Conservation (phyloP, 2,329 filamentous ascomycete species). For the Phyllosticta citrichinensis region DNA sequence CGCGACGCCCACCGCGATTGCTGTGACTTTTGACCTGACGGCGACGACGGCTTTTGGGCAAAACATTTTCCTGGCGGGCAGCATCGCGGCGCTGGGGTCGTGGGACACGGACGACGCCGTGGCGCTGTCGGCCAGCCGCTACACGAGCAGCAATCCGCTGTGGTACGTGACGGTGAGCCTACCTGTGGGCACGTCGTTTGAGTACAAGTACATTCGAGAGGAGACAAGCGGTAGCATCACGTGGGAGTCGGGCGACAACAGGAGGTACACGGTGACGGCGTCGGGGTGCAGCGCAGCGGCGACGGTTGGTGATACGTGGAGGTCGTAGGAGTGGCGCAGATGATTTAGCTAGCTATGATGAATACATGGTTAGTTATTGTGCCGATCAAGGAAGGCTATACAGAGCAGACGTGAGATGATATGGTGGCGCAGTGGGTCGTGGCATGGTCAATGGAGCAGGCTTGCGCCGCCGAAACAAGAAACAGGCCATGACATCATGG, state of each 20-base stretch:
- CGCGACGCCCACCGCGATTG: constrained; percentile 20
- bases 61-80: constrained; percentile 38
- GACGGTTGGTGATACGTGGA: constrained; percentile 19
- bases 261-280: constrained; percentile 27
- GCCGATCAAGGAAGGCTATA: not conserved
- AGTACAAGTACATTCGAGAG: constrained; percentile 38
- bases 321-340: not conserved
- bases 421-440: not conserved
- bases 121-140: constrained; percentile 32
- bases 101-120: constrained; percentile 34
- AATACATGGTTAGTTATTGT: no score
- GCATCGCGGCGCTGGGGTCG: constrained; percentile 32
- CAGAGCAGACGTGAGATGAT: not conserved
- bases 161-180: constrained; percentile 37
- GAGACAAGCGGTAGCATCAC: constrained; percentile 37
- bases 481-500: not conserved
- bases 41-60: constrained; percentile 40
- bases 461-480: not conserved
- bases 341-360: no score
- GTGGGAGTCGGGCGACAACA: constrained; percentile 34
- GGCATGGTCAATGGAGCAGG: not conserved
- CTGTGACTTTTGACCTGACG: constrained; percentile 38
- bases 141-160: constrained; percentile 34
- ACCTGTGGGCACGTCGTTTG: constrained; percentile 32
- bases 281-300: constrained; percentile 11